These are phyloP conservation scores for Xylaria sp. DNA, from an alignment of 2,329 filamentous ascomycete genomes.

Conservation along the genomic window DNA sequence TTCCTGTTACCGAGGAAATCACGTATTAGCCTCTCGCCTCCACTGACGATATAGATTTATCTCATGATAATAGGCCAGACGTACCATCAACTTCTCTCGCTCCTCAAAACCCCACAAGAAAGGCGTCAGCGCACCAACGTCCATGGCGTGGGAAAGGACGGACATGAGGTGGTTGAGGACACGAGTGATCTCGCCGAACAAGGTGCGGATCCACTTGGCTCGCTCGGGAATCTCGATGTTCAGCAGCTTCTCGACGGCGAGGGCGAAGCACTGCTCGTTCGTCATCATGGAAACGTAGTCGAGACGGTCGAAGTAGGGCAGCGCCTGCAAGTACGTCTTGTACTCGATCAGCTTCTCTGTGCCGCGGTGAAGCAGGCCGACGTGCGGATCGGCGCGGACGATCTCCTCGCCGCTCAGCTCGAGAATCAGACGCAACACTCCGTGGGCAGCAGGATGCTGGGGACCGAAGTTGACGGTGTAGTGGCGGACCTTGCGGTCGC, in stretches of 20 bases:
- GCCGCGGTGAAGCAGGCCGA: slow-evolving; percentile 90
- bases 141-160: slow-evolving; percentile 94
- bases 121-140: slow-evolving; percentile 94
- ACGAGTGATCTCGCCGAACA: slow-evolving; percentile 94
- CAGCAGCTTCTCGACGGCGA: slow-evolving; percentile 95
- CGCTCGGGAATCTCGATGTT: slow-evolving; percentile 94
- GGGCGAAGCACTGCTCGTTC: slow-evolving; percentile 94
- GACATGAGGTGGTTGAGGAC: slow-evolving; percentile 98
- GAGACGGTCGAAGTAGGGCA: slow-evolving; percentile 97
- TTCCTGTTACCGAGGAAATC: slow-evolving; percentile 56
- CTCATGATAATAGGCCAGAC: neutral
- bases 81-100: slow-evolving; percentile 98
- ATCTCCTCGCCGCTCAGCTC: slow-evolving; percentile 98
- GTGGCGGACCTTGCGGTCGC: slow-evolving; percentile 83
- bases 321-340: slow-evolving; percentile 96
- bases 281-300: slow-evolving; percentile 99
- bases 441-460: slow-evolving; percentile 97
- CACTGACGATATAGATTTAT: neutral
- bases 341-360: slow-evolving; percentile 99
- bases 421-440: slow-evolving; percentile 93
- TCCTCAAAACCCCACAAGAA: slow-evolving; percentile 99
- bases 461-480: slow-evolving; percentile 99
- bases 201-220: slow-evolving; percentile 92
- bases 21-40: neutral
- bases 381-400: slow-evolving; percentile 90